phyloP scores from a whole-genome alignment of 2,329 filamentous ascomycete genomes.

The Gnomoniopsis smithogilvyi region DNA sequence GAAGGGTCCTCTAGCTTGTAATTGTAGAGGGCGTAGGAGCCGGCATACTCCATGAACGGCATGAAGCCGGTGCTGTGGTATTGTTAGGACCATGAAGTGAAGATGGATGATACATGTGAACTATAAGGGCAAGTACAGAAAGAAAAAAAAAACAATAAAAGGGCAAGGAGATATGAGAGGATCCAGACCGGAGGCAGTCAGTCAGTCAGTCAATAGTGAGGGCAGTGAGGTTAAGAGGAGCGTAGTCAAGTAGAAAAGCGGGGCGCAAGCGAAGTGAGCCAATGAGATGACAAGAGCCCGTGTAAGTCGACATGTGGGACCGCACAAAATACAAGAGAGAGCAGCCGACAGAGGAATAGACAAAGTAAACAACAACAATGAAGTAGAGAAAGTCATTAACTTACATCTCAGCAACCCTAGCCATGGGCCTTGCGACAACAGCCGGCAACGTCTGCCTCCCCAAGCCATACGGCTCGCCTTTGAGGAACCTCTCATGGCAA shows the following conservation, averaged over 20 bases:
- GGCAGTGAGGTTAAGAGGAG: slow-evolving; percentile 9
- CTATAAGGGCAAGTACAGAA: background rate
- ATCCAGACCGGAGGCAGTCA: no score
- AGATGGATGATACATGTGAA: background rate
- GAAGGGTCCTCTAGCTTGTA: slow-evolving; percentile 58
- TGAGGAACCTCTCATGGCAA: slow-evolving; percentile 72
- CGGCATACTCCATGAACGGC: slow-evolving; percentile 86
- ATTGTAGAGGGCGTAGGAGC: slow-evolving; percentile 67
- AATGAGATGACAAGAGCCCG: slow-evolving; percentile 1
- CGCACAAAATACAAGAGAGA: background rate
- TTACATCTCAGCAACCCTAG: slow-evolving; percentile 80
- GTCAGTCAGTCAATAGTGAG: slow-evolving; percentile 9
- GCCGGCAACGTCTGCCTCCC: slow-evolving; percentile 70
- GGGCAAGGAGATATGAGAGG: background rate
- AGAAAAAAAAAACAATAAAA: background rate
- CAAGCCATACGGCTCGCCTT: slow-evolving; percentile 73
- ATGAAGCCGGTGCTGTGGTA: slow-evolving; percentile 64
- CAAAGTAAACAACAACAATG: background rate
- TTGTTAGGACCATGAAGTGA: background rate
- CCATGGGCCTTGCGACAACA: slow-evolving; percentile 76
- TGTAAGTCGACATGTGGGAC: background rate
- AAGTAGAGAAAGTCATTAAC: slow-evolving; percentile 32
- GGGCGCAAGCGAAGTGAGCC: background rate
- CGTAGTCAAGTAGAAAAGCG: slow-evolving; percentile 1
- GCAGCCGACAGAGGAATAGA: background rate